Base-by-base conservation (phyloP, 345 rosid species). In the Populus alba region DNA sequence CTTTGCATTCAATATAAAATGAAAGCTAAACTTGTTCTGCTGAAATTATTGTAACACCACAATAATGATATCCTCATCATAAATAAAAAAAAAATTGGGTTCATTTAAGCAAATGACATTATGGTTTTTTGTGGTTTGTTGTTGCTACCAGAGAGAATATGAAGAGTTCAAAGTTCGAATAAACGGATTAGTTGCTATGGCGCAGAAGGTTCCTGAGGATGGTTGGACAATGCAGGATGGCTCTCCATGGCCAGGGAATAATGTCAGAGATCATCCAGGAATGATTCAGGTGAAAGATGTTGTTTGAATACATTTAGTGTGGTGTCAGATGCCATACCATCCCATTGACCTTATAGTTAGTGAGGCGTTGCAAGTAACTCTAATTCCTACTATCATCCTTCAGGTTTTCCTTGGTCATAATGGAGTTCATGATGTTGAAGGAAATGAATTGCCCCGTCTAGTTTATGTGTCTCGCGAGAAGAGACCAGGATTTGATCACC, bases 201-300 rank as follows among this genome's bases (percentile, higher is more conserved):
- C 98, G 70, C 90, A 90, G 81, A 94, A 94, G 88, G 97, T 92
- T 65, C 98, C 98, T 51, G 98, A 94, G 80, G 98, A 94, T 45
- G 98, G 98, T 49, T 93, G 98, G 98, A 93, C 97, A 49, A 93
- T 93, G 98, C 98, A 93, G 81, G 97, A 92, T 71, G 98, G 97
- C 63, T 92, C 94, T 76, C 95, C 92, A 53, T 94, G 97, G 95
- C 98, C 98, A 0, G 98, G 98, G 78, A 94, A 94, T 83, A 89
- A 89, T 78, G 93, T 92, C 69, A 82, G 94, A 68, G 98, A 94
- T 88, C 98, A 94, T 82, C 98, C 98, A 41, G 98, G 97, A 75
- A 94, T 94, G 98, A 94, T 94, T 71, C 98, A 94, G 95, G 98
- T 92, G 51, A 84, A 25, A 73, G 35, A 76, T 69, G 33, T 77